Percentiles rank a stretch among this genome's conserved stretches.
phyloP scores from a whole-genome alignment of 164 flowering plant genomes.

The Taxillus chinensis region DNA sequence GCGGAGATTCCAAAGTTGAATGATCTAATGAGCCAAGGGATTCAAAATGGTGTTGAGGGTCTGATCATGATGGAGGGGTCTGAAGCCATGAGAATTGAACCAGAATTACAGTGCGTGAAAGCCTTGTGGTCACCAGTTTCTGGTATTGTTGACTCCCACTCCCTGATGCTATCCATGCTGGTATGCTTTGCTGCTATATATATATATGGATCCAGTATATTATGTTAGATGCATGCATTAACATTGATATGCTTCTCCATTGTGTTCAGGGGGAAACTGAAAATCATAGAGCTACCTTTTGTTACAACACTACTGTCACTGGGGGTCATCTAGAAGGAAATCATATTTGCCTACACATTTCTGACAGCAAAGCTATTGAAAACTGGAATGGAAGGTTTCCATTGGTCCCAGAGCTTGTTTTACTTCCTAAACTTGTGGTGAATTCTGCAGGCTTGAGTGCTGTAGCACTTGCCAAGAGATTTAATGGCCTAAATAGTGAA shows the following conservation, averaged over 20 bases:
- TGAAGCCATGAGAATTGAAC: slow-evolving; percentile 74
- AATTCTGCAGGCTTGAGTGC: slow-evolving; percentile 82
- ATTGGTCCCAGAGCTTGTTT: slow-evolving; percentile 44
- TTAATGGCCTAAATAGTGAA: slow-evolving; percentile 27
- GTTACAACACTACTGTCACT: slow-evolving; percentile 58
- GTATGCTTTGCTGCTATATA: slow-evolving; percentile 22
- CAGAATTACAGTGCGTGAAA: slow-evolving; percentile 62
- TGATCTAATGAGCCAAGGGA: slow-evolving; percentile 38
- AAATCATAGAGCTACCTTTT: slow-evolving; percentile 47
- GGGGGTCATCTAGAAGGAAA: slow-evolving; percentile 54
- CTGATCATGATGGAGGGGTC: slow-evolving; percentile 60
- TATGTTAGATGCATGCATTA: too few species aligned
- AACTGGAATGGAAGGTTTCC: slow-evolving; percentile 22
- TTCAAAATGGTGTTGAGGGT: slow-evolving; percentile 65
- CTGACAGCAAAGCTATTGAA: slow-evolving; percentile 41
- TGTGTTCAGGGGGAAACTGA: slow-evolving; percentile 89
- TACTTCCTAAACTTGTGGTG: slow-evolving; percentile 60
- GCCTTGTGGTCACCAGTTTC: slow-evolving; percentile 67
- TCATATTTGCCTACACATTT: slow-evolving; percentile 37
- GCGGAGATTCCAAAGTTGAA: slow-evolving; percentile 54
- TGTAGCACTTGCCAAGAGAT: slow-evolving; percentile 52
- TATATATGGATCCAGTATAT: too few species aligned
- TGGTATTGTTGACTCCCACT: slow-evolving; percentile 78
- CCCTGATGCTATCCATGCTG: slow-evolving; percentile 77
- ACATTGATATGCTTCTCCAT: slow-evolving; percentile 1